Conservation (phyloP, 257 asterid species). For the Striga asiatica region DNA sequence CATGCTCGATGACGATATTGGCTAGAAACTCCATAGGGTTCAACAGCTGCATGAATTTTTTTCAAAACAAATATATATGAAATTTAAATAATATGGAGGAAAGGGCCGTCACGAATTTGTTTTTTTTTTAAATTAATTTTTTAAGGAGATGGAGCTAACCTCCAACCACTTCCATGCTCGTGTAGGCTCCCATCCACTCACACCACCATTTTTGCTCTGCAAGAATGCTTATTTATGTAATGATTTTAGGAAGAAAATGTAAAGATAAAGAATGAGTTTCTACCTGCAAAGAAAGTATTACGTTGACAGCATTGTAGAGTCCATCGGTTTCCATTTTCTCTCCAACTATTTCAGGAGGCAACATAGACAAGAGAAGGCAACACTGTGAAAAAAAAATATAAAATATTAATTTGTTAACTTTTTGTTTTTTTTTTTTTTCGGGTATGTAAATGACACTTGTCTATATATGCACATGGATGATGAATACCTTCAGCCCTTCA, state of each 20-base stretch:
- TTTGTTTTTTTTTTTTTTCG: too few relatives aligned
- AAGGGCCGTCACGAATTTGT: too few relatives aligned
- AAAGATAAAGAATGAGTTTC: too few relatives aligned
- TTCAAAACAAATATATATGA: too few relatives aligned
- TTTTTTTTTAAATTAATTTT: neutral
- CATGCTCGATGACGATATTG: conserved; percentile 56
- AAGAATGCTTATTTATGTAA: too few relatives aligned
- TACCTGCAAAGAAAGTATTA: conserved; percentile 68
- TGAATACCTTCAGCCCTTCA: conserved; percentile 67
- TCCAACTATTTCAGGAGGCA: conserved; percentile 75
- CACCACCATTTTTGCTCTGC: conserved; percentile 88
- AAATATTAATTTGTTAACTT: neutral
- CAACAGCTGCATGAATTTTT: conserved; percentile 36
- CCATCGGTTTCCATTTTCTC: conserved; percentile 51
- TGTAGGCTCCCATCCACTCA: conserved; percentile 96
- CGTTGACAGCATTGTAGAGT: conserved; percentile 66
- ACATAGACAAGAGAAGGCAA: conserved; percentile 63
- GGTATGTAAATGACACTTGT: too few relatives aligned
- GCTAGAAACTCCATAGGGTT: conserved; percentile 68
- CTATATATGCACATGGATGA: neutral
- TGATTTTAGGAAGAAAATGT: too few relatives aligned
- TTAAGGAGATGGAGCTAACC: conserved; percentile 26
- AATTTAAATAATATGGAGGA: too few relatives aligned
- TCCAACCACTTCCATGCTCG: conserved; percentile 74
- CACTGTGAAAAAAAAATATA: conserved; percentile 28